phyloP scores from a whole-genome alignment of 768 basidiomycete genomes.

The Leccinum disarticulatum region DNA sequence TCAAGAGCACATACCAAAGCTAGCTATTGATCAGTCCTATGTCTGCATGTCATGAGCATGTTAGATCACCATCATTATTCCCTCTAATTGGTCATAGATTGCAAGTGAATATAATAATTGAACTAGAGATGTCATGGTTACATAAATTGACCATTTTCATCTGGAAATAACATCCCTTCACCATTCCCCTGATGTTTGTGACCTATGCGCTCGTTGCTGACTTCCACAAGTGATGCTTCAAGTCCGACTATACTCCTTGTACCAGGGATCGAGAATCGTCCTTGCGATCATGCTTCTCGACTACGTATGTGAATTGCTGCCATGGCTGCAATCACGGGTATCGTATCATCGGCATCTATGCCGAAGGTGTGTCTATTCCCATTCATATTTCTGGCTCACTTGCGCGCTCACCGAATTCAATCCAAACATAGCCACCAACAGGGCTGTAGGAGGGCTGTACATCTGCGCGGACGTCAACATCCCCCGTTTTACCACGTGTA shows the following conservation, averaged over 20 bases:
- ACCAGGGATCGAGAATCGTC: constrained; percentile 7
- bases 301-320: constrained; percentile 13
- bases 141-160: too few relatives aligned
- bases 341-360: not conserved
- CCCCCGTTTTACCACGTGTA: constrained; percentile 5
- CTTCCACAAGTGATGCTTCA: constrained; percentile 15
- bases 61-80: too few relatives aligned
- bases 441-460: not conserved
- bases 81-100: too few relatives aligned
- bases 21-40: too few relatives aligned
- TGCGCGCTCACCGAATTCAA: not conserved
- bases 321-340: not conserved
- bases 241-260: constrained; percentile 15
- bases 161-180: too few relatives aligned
- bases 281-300: constrained; percentile 8
- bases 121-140: too few relatives aligned
- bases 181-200: too few relatives aligned
- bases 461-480: constrained; percentile 4
- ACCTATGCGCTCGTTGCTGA: not conserved
- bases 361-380: not conserved
- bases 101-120: too few relatives aligned
- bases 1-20: too few relatives aligned
- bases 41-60: too few relatives aligned
- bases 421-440: not conserved
- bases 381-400: not conserved